A percentile compares a stretch with the other conserved stretches of the same genome.
phyloP scores from a whole-genome alignment of 2,329 filamentous ascomycete genomes.

The Fonsecaea monophora region DNA sequence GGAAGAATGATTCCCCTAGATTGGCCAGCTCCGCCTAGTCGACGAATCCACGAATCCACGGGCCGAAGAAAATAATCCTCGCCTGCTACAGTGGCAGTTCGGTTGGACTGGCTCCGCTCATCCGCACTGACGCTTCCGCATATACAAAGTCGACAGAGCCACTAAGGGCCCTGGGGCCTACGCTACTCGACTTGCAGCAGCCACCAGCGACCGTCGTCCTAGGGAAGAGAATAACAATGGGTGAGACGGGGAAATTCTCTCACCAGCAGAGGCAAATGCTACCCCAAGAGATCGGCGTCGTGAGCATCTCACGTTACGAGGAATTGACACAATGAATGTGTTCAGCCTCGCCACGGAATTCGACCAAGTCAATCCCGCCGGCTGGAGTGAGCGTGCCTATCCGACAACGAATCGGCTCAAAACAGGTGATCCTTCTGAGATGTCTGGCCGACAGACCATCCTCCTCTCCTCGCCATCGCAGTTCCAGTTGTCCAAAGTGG shows the following conservation, averaged over 20 bases:
- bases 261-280: not conserved
- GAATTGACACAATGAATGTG: not conserved
- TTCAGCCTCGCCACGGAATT: not conserved
- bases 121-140: not conserved
- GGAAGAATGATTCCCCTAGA: constrained; percentile 4
- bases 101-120: not conserved
- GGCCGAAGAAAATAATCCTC: not conserved
- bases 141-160: not conserved
- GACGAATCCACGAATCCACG: not conserved
- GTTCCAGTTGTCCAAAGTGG: not conserved
- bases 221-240: not conserved
- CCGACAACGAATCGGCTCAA: not conserved
- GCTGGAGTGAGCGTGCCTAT: not conserved
- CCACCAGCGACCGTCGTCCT: not conserved
- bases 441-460: not conserved
- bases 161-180: not conserved
- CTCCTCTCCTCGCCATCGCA: not conserved
- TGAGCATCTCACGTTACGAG: not conserved
- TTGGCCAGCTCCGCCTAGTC: not conserved
- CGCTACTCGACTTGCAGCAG: not conserved
- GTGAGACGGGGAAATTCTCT: not conserved
- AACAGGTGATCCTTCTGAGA: not conserved
- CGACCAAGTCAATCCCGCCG: not conserved
- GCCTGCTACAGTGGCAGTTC: not conserved
- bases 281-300: not conserved